Evolutionary conservation across 352 stramenopile genomes (phyloP), one percentile per base, ranked within the genome.

Genomic region (Globisporangium lucens): DNA sequence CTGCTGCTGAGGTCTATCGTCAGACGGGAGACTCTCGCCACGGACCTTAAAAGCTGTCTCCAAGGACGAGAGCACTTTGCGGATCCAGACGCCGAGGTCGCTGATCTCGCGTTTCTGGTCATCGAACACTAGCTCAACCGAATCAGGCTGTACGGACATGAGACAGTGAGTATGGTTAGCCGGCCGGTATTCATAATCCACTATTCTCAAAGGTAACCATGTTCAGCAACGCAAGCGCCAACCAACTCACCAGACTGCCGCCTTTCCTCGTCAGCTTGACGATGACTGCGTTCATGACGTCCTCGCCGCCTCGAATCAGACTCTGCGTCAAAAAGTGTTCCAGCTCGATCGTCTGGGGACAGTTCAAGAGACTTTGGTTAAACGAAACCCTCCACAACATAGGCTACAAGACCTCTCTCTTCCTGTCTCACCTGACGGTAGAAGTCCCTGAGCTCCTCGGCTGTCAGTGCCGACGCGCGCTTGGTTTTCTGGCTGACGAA

Each of bases 221-320:
- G 47, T 5, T 29, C 0, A 29, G 4, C 47, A 24, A 29, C 7
- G 41, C 53, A 61, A 46, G 10, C 12, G 15, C 29, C 35, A 56
- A 61, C 29, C 1, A 1, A 67, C 27, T 20, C 76, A 93, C 85
- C 74, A 80, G 29, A 36, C 66, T 72, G 12, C 69, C 73, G 43
- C 73, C 65, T 53, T 82, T 89, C 15, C 75, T 65, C 9, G 69
- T 71, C 15, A 88, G 59, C 59, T 71, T 75, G 47, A 75, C 70
- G 33, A 87, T 80, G 56, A 93, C 85, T 8, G 51, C 66, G 57
- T 93, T 87, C 77, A 94, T 89, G 30, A 82, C 76, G 75, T 94
- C 82, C 77, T 92, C 83, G 15, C 85, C 85, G 2, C 73, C 77
- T 24, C 83, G 81, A 59, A 91, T 80, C 9, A 92, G 57, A 7